A percentile compares a stretch with the other conserved stretches of the same genome.
Conservation (phyloP, 306 rosid species). For the Oemleria cerasiformis region DNA sequence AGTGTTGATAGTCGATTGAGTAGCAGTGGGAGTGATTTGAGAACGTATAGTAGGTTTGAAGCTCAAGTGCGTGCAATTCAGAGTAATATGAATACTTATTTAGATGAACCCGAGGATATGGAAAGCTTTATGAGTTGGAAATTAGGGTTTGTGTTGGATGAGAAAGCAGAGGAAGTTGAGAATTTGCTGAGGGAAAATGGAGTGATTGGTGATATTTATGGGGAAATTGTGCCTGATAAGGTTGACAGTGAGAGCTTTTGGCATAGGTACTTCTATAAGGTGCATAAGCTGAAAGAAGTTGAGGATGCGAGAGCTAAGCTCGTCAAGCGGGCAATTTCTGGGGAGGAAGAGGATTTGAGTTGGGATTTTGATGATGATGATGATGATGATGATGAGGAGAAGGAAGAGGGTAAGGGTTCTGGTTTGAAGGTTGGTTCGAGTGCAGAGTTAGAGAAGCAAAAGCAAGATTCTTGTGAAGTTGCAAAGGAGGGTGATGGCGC, state of each 20-base stretch:
- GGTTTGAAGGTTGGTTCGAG: conserved; percentile 36
- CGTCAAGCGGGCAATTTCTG: conserved; percentile 69
- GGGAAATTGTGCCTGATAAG: conserved; percentile 51
- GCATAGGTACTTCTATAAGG: conserved; percentile 71
- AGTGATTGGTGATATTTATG: conserved; percentile 51
- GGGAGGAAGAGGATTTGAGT: conserved; percentile 81
- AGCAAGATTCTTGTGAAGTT: conserved; percentile 19
- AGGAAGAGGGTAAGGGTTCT: conserved; percentile 17
- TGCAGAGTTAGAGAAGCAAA: conserved; percentile 19
- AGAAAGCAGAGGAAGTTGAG: conserved; percentile 54
- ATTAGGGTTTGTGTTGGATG: conserved; percentile 60
- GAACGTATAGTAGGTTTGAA: conserved; percentile 77
- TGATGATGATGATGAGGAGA: conserved; percentile 22
- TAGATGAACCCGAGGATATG: conserved; percentile 81
- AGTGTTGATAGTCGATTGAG: conserved; percentile 23
- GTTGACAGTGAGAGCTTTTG: conserved; percentile 59
- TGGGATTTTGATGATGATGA: conserved; percentile 89
- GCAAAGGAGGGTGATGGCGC: conserved; percentile 9
- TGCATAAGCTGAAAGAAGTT: conserved; percentile 59
- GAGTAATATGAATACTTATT: conserved; percentile 57
- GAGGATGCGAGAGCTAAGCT: conserved; percentile 85
- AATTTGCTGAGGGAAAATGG: conserved; percentile 52
- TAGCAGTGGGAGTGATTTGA: conserved; percentile 44
- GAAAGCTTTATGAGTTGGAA: conserved; percentile 59
- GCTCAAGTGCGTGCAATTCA: conserved; percentile 60